A percentile compares a stretch with the other conserved stretches of the same genome.
Conservation (phyloP, 2,329 filamentous ascomycete species). For the Neospermospora avenae region DNA sequence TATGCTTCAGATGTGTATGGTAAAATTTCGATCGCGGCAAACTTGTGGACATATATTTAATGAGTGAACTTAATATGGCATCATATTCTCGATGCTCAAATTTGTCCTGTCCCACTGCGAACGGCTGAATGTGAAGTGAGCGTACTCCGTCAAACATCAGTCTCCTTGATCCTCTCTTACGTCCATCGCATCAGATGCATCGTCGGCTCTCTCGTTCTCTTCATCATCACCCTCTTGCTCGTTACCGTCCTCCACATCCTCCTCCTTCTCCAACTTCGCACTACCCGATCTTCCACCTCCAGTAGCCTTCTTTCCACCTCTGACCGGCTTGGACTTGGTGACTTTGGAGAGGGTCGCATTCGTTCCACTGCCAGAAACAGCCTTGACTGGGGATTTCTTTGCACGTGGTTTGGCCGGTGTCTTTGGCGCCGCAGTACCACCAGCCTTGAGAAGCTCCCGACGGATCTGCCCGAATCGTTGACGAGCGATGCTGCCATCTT, state of each 20-base stretch:
- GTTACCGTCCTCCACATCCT: neutral
- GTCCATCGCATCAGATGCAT: neutral
- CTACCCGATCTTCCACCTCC: neutral
- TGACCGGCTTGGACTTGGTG: neutral
- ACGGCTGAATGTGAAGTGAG: neutral
- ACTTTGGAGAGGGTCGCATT: neutral
- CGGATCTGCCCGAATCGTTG: slow-evolving; percentile 47
- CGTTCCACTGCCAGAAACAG: neutral
- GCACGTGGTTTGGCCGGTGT: neutral
- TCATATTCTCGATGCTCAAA: no score
- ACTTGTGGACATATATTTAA: no score
- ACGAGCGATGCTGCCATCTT: slow-evolving; percentile 45
- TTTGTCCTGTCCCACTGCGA: neutral
- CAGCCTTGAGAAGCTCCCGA: neutral
- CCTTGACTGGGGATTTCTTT: neutral
- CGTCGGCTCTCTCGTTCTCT: neutral
- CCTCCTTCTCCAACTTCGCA: neutral
- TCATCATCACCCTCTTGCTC: neutral
- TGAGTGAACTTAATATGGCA: no score
- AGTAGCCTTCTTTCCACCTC: neutral
- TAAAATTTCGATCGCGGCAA: no score
- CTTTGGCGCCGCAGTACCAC: neutral
- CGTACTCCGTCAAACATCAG: neutral
- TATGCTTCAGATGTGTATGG: no score
- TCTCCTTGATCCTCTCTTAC: neutral